Conservation (phyloP, 1,284 basidiomycete genomes). For the Rugosomyces carneus region DNA sequence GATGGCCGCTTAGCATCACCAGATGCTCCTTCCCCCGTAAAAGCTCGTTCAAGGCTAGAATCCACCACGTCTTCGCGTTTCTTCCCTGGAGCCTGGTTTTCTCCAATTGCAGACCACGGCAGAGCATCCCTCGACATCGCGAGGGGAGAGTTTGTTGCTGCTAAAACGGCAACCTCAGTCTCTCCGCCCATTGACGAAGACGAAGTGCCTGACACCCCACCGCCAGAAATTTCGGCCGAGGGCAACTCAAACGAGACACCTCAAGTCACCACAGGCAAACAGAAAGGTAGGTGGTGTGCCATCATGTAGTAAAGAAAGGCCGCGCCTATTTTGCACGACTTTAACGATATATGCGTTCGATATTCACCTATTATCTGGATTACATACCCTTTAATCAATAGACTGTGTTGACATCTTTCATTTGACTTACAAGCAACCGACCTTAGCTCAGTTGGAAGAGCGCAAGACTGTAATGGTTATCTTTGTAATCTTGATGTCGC, state of each 20-base stretch:
- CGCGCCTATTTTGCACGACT: slow-evolving; percentile 1
- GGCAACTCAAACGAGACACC: slow-evolving; percentile 12
- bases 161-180: slow-evolving; percentile 23
- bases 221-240: slow-evolving; percentile 9
- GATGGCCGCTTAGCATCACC: slow-evolving; percentile 11
- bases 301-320: slow-evolving; percentile 24
- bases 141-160: slow-evolving; percentile 40
- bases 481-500: slow-evolving; percentile 12
- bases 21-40: slow-evolving; percentile 14
- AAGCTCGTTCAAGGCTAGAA: slow-evolving; percentile 37
- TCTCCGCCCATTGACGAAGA: slow-evolving; percentile 15
- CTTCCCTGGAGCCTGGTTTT: slow-evolving; percentile 55
- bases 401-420: no score
- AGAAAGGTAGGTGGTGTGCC: slow-evolving; percentile 25
- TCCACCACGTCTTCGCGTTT: slow-evolving; percentile 49
- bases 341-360: slow-evolving; percentile 1
- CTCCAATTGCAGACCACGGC: slow-evolving; percentile 32
- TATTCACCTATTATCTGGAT: no score
- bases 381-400: not conserved
- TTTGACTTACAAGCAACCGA: slow-evolving; percentile 23
- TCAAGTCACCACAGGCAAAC: slow-evolving; percentile 15
- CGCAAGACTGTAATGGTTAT: slow-evolving; percentile 36
- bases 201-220: slow-evolving; percentile 17
- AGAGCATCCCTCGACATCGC: slow-evolving; percentile 46
- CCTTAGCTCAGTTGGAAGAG: slow-evolving; percentile 44